These are phyloP conservation scores for Ascochyta pisi DNA, from an alignment of 2,329 filamentous ascomycete species.

Conservation along the genomic window DNA sequence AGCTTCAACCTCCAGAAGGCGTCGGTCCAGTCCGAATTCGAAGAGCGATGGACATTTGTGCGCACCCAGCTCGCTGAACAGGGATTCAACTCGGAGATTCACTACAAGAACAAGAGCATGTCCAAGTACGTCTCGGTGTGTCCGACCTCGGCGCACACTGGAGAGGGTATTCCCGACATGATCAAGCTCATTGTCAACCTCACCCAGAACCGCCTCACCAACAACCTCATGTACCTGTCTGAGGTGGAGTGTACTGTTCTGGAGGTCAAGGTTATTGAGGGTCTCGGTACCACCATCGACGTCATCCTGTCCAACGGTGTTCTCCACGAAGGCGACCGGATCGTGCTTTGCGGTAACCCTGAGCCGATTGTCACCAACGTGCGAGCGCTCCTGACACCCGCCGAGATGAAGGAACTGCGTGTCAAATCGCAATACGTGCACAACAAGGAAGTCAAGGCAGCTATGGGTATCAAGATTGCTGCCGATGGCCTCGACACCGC, in stretches of 20 bases:
- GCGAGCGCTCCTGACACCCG: slow-evolving; percentile 89
- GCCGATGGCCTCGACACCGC: slow-evolving; percentile 94
- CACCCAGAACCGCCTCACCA: slow-evolving; percentile 97
- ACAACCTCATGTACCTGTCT: slow-evolving; percentile 95
- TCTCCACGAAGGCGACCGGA: slow-evolving; percentile 88
- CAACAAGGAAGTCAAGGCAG: slow-evolving; percentile 99
- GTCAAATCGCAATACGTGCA: slow-evolving; percentile 97
- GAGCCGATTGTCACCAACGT: slow-evolving; percentile 95
- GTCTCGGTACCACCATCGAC: slow-evolving; percentile 98
- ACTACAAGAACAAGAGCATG: slow-evolving; percentile 98
- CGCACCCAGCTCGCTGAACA: slow-evolving; percentile 95
- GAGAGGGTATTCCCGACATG: slow-evolving; percentile 98
- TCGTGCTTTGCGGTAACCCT: slow-evolving; percentile 95
- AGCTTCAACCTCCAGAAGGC: slow-evolving; percentile 89
- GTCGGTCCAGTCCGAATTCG: slow-evolving; percentile 92
- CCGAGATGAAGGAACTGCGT: slow-evolving; percentile 89
- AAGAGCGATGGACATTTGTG: slow-evolving; percentile 85
- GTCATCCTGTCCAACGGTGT: slow-evolving; percentile 97
- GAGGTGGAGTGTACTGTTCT: slow-evolving; percentile 98
- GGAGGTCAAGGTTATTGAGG: slow-evolving; percentile 98
- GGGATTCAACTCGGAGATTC: slow-evolving; percentile 96
- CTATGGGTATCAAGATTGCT: slow-evolving; percentile 97
- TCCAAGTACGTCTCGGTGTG: slow-evolving; percentile 92
- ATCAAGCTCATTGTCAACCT: slow-evolving; percentile 91
- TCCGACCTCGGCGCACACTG: slow-evolving; percentile 97